Evolutionary conservation across 2,329 filamentous ascomycete genomes (phyloP).

Genomic region (Aspergillus bombycis): DNA sequence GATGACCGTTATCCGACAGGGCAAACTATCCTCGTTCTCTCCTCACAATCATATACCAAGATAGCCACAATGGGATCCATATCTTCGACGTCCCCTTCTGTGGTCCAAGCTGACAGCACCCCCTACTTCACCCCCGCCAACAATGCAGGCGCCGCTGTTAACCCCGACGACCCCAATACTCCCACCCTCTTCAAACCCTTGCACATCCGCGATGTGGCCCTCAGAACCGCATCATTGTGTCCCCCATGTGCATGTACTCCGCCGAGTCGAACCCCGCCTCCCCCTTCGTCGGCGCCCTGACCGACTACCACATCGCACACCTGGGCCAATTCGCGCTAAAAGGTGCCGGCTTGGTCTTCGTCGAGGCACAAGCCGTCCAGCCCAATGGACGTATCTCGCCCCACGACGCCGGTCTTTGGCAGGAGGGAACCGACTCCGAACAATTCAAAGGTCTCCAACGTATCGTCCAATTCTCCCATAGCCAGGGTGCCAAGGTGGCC

Average conservation of each 20-base stretch:
- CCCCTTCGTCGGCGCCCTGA: conserved; percentile 63
- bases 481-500: conserved; percentile 73
- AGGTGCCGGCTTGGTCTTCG: conserved; percentile 71
- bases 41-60: neutral
- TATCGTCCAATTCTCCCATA: conserved; percentile 76
- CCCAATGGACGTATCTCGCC: conserved; percentile 81
- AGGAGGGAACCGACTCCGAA: conserved; percentile 57
- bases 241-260: conserved; percentile 69
- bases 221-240: conserved; percentile 67
- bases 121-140: conserved; percentile 45
- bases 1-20: neutral
- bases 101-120: conserved; percentile 8
- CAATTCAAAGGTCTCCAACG: conserved; percentile 71
- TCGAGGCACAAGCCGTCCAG: conserved; percentile 77
- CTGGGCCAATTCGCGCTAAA: conserved; percentile 75
- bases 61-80: conserved; percentile 13
- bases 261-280: conserved; percentile 52
- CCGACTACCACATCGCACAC: conserved; percentile 80
- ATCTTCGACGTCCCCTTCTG: conserved; percentile 12
- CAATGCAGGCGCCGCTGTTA: conserved; percentile 39
- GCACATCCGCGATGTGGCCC: conserved; percentile 57
- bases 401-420: conserved; percentile 66
- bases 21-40: neutral
- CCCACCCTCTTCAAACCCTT: conserved; percentile 63
- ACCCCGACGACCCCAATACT: conserved; percentile 37